Base-by-base conservation (phyloP, 1,284 basidiomycete species). In the Cutaneotrichosporon cavernicola region DNA sequence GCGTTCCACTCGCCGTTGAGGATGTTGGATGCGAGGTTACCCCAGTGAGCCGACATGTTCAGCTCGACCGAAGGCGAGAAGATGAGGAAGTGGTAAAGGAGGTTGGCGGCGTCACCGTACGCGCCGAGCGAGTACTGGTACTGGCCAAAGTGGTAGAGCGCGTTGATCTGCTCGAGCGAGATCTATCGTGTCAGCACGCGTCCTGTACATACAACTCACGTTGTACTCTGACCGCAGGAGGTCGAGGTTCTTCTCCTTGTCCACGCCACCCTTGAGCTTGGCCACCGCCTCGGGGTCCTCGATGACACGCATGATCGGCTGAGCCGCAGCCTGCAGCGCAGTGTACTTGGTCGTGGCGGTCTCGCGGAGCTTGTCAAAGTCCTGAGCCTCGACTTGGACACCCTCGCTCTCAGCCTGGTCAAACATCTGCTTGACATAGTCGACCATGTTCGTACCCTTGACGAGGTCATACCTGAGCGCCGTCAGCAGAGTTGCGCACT, bases 121-220 rank as follows among this genome's bases (percentile, higher is more conserved):
- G 94, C 92, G 62, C 97, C 96, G 77, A 92, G 92, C 40, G 94
- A 92, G 83, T 93, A 99, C 82, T 97, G 94, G 85, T 95, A 98
- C 79, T 98, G 90, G 63, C 96, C 97, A 81, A 96, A 98, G 82
- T 93, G 93, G 85, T 99, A 99, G 10, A 99, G 85, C 2, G 92
- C 91, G 58, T 90, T 91, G 80, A 99, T 97, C 87, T 97, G 92
- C 67, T 97, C 93, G 64, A 91, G 83, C 32, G 90, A 94, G 67
- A 99, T 88, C 91, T 96, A 76, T 9, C 66, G 46, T 31, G 46
- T 31, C 31, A 38, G 49, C 40, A 11, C 22, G 21, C 59, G 31
- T 14, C 14, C 18, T n/a, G 26, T 31, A 30, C 51, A 56, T 60
- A 40, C 60, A 49, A 84, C 88, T 71, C 74, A 94, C 93, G 70